Evolutionary conservation across 495 filamentous ascomycete species (phyloP).

Genomic region (Lepraria neglecta): DNA sequence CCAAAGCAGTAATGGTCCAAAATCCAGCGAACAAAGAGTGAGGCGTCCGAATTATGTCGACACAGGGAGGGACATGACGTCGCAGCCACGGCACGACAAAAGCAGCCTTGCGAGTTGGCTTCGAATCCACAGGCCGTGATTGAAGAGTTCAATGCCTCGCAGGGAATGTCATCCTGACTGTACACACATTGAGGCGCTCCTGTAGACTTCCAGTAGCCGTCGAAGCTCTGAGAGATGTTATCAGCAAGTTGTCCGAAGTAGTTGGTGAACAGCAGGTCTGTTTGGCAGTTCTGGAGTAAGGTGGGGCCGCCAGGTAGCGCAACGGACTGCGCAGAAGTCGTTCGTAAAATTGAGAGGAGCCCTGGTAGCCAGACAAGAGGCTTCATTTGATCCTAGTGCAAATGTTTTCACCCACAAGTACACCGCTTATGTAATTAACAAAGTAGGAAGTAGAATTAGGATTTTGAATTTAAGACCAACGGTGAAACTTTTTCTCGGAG

Average conservation of each 20-base stretch:
- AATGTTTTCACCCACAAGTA: too few relatives aligned
- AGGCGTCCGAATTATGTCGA: background rate
- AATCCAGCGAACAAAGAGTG: conserved; percentile 4
- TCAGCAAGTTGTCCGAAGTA: background rate
- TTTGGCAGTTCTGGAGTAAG: conserved; percentile 7
- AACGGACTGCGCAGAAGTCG: background rate
- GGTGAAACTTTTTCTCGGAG: too few relatives aligned
- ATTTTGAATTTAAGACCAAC: too few relatives aligned
- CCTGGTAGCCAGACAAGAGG: background rate
- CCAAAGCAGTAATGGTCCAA: conserved; percentile 4
- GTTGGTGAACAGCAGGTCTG: background rate
- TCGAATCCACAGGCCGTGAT: conserved; percentile 4
- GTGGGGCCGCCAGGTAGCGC: background rate
- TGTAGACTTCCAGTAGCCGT: conserved; percentile 5
- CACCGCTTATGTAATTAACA: too few relatives aligned
- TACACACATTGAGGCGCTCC: conserved; percentile 6
- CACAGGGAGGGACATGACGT: conserved; percentile 2
- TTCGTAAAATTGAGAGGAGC: background rate
- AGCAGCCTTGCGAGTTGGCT: conserved; percentile 11
- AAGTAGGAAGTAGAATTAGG: too few relatives aligned
- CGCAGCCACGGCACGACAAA: conserved; percentile 6
- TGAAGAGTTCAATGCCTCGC: conserved; percentile 4
- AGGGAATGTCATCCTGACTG: background rate
- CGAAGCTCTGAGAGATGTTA: background rate
- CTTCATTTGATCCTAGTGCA: background rate